These are phyloP conservation scores for Tolypocladium guangdongense DNA, from an alignment of 2,329 filamentous ascomycete genomes.

Conservation along the genomic window DNA sequence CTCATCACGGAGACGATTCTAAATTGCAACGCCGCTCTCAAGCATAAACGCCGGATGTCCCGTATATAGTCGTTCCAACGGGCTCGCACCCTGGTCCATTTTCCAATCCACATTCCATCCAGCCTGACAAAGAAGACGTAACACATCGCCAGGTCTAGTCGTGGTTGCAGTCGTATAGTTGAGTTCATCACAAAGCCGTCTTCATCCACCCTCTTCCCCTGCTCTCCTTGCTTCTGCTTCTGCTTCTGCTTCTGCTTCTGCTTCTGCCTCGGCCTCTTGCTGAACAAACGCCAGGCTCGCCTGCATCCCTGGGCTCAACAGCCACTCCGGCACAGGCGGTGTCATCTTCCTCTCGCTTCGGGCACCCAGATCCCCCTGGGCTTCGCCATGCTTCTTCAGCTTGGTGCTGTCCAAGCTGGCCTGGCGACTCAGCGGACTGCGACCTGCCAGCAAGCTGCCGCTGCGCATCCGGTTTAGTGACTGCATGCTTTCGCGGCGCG, in stretches of 20 bases:
- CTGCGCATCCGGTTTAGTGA: constrained; percentile 44
- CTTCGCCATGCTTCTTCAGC: not conserved
- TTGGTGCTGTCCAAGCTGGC: constrained; percentile 31
- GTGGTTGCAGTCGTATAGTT: not conserved
- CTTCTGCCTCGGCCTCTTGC: not conserved
- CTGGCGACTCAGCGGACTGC: constrained; percentile 37
- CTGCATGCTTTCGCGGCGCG: constrained; percentile 38
- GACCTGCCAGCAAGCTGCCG: constrained; percentile 37
- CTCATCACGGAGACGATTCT: not conserved
- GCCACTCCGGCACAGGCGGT: constrained; percentile 51
- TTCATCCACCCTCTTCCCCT: not conserved
- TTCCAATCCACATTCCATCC: not conserved
- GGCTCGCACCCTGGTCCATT: not conserved
- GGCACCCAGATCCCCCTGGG: not conserved
- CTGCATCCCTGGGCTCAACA: constrained; percentile 41
- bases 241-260: not conserved
- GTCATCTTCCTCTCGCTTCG: constrained; percentile 36
- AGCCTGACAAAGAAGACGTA: not conserved
- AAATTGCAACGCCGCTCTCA: not conserved
- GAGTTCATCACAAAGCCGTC: not conserved
- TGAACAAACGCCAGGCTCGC: constrained; percentile 22
- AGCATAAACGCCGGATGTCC: not conserved
- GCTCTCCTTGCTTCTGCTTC: not conserved
- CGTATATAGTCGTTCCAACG: not conserved
- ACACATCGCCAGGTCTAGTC: not conserved